Evolutionary conservation across 495 filamentous ascomycete species (phyloP).

Genomic region (Arthonia radiata): DNA sequence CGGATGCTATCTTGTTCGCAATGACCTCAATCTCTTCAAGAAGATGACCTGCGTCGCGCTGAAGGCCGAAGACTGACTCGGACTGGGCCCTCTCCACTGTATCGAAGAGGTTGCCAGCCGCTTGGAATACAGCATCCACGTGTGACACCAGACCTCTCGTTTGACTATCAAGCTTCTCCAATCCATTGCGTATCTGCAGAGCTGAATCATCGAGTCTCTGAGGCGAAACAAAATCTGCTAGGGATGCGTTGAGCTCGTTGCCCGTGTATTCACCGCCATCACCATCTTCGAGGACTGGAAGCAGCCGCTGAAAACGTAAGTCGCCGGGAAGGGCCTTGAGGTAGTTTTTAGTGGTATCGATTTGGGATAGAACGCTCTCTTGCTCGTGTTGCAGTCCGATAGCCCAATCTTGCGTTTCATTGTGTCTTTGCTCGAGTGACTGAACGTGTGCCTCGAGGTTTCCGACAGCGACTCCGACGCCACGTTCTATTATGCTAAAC

Average conservation of each 20-base stretch:
- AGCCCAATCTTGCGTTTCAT: slow-evolving; percentile 48
- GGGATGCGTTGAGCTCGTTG: too few relatives aligned
- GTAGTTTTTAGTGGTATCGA: too few relatives aligned
- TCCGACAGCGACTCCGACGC: slow-evolving; percentile 48
- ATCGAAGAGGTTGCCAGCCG: slow-evolving; percentile 20
- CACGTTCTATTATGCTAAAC: slow-evolving; percentile 44
- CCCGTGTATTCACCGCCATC: too few relatives aligned
- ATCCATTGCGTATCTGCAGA: too few relatives aligned
- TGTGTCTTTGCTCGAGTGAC: slow-evolving; percentile 44
- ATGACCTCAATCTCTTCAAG: slow-evolving; percentile 70
- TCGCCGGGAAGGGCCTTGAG: too few relatives aligned
- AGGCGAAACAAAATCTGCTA: too few relatives aligned
- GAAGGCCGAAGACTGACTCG: slow-evolving; percentile 12
- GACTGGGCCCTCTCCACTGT: slow-evolving; percentile 13
- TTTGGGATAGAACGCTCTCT: slow-evolving; percentile 29
- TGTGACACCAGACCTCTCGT: not conserved
- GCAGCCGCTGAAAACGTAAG: too few relatives aligned
- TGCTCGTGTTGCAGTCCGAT: slow-evolving; percentile 49
- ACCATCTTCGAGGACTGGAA: too few relatives aligned
- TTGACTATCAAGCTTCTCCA: too few relatives aligned
- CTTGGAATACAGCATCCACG: too few relatives aligned
- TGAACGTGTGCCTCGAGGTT: slow-evolving; percentile 62
- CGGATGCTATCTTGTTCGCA: slow-evolving; percentile 61
- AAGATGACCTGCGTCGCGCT: slow-evolving; percentile 25
- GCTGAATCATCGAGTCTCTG: too few relatives aligned